Evolutionary conservation across 2,329 filamentous ascomycete species (phyloP).

Genomic region (Colletotrichum siamense): DNA sequence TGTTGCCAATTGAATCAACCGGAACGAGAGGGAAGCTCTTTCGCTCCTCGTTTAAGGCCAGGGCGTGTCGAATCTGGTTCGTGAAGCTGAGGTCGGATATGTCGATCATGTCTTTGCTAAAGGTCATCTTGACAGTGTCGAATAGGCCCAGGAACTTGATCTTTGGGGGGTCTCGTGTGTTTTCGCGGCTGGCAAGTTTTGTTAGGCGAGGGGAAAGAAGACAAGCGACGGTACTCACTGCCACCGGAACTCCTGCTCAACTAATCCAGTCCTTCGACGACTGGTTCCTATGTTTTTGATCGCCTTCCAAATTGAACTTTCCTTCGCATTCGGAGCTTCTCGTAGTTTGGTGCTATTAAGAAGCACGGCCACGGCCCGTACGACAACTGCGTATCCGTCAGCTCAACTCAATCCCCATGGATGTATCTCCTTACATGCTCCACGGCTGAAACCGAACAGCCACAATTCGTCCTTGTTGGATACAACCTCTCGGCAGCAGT

Average conservation of each 20-base stretch:
- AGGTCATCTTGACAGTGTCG: slow-evolving; percentile 37
- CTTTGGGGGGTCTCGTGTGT: slow-evolving; percentile 25
- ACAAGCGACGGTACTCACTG: too few relatives aligned
- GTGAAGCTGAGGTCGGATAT: slow-evolving; percentile 37
- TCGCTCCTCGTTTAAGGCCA: slow-evolving; percentile 43
- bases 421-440: slow-evolving; percentile 30
- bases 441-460: slow-evolving; percentile 44
- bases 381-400: slow-evolving; percentile 26
- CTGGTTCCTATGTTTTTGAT: background rate
- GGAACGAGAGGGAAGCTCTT: slow-evolving; percentile 18
- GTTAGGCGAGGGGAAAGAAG: too few relatives aligned
- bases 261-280: background rate
- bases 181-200: slow-evolving; percentile 11
- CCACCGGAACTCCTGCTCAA: background rate
- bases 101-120: slow-evolving; percentile 29
- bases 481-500: slow-evolving; percentile 1
- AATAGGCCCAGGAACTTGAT: slow-evolving; percentile 43
- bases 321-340: background rate
- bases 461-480: slow-evolving; percentile 39
- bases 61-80: slow-evolving; percentile 38
- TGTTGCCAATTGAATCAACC: background rate
- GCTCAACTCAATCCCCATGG: background rate
- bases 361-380: slow-evolving; percentile 42
- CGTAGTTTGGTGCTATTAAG: slow-evolving; percentile 22
- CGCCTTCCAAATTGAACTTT: background rate